These are phyloP conservation scores for Dicorynia guianensis DNA, from an alignment of 306 rosid species.

Conservation along the genomic window DNA sequence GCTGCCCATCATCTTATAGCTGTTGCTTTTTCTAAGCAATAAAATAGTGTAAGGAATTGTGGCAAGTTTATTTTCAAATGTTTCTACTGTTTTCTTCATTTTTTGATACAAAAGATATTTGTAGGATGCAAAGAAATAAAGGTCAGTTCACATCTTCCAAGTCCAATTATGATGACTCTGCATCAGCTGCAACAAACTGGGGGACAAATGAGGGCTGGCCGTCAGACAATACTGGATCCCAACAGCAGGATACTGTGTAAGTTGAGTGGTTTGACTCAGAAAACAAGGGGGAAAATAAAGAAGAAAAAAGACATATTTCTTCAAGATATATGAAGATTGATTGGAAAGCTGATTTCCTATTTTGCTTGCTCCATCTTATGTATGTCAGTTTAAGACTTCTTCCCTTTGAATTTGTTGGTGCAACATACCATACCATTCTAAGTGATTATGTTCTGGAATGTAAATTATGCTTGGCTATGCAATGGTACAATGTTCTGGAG, in stretches of 20 bases:
- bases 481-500: not conserved
- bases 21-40: conserved; percentile 26
- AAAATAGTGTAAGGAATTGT: conserved; percentile 5
- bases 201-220: conserved; percentile 59
- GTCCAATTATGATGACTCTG: conserved; percentile 68
- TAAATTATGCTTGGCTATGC: not conserved
- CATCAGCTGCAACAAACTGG: conserved; percentile 59
- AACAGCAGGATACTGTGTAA: conserved; percentile 73
- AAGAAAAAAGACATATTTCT: not conserved
- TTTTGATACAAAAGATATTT: not conserved
- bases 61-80: not conserved
- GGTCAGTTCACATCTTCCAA: conserved; percentile 82
- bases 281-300: conserved; percentile 19
- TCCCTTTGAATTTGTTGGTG: not conserved
- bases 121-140: conserved; percentile 82
- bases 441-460: not conserved
- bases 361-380: not conserved
- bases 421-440: not conserved
- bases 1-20: conserved; percentile 11
- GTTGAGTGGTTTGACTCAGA: conserved; percentile 43
- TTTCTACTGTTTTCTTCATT: conserved; percentile 1
- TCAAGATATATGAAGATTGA: conserved; percentile 1
- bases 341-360: not conserved
- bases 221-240: conserved; percentile 64
- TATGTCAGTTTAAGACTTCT: not conserved